Base-by-base conservation (phyloP, 331 rosid species). In the Malus hybrid region DNA sequence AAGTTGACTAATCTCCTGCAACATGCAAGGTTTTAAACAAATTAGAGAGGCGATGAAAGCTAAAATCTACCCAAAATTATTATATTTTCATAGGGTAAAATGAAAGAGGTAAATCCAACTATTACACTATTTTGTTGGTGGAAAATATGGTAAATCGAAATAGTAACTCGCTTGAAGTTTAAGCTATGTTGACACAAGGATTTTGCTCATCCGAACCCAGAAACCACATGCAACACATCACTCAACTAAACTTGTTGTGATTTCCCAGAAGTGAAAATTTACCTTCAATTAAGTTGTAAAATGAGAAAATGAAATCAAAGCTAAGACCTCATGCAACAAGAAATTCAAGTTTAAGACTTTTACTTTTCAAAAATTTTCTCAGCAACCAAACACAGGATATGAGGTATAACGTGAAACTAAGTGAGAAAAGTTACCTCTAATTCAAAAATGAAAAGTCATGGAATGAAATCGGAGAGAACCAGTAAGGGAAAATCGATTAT, bases 1-100 rank as follows among this genome's bases (percentile, higher is more conserved):
- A 22, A 50, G 63, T 75, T 48, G 32, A 42, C 36, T 6, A n/a
- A 74, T 65, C 22, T 31, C 66, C 75, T 77, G 80, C 64, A 69
- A 77, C 75, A 77, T 59, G 75, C 63, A 69, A 69, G 28, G 7
- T 1, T 50, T 46, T 39, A 3, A 77, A 55, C 46, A 56, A 54
- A 57, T 77, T 71, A 76, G 57, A 27, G 28, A 28, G 4, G 20
- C 13, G 42, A 50, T 31, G 36, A 65, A 5, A 52, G 10, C 22
- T 65, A 13, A 39, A n/a, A 15, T 24, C 6, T 20, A 42, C 57
- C 33, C 19, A 33, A 50, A 48, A 20, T 12, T 42, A 50, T 6
- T 29, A 63, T n/a, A 28, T 46, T 32, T 54, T 52, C 52, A 14
- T 29, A 32, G 66, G 12, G 10, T 3, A 14, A 6, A 61, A 62